Conservation (phyloP, 2,329 filamentous ascomycete species). For the Fonsecaea pedrosoi region DNA sequence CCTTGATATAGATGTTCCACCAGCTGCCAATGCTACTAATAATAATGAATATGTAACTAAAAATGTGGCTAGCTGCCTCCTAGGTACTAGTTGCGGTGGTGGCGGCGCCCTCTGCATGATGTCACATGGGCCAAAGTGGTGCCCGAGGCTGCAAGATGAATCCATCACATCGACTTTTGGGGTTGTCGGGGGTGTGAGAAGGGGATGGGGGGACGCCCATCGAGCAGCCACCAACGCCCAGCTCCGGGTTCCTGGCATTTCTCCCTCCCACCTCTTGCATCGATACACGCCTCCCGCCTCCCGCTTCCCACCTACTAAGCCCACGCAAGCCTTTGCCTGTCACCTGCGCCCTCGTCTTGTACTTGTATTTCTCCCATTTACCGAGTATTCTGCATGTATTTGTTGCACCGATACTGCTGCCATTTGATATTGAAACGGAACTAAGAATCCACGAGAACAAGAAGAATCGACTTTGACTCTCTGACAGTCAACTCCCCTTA, state of each 20-base stretch:
- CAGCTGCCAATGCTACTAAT: neutral
- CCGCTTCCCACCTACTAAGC: neutral
- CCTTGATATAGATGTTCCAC: neutral
- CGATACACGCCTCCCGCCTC: neutral
- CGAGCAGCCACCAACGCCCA: neutral
- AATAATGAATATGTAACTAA: neutral
- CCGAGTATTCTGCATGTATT: neutral
- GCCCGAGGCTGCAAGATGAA: slow-evolving; percentile 2
- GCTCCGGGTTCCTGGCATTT: slow-evolving; percentile 20
- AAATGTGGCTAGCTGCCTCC: neutral
- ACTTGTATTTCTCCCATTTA: neutral
- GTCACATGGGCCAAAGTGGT: neutral
- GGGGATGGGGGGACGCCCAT: neutral
- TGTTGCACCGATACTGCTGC: neutral
- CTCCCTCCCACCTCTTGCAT: slow-evolving; percentile 1
- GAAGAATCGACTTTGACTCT: neutral
- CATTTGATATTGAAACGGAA: neutral
- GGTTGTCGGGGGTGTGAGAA: neutral
- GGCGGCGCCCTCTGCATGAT: neutral
- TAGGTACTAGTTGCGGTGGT: neutral
- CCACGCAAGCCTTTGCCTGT: neutral
- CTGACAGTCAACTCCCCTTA: neutral
- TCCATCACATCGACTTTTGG: slow-evolving; percentile 12
- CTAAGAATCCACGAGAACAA: neutral
- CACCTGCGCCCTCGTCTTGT: neutral